A percentile compares a stretch with the other conserved stretches of the same genome.
phyloP scores from a whole-genome alignment of 139 green algal species.

The Ulvella scutata region DNA sequence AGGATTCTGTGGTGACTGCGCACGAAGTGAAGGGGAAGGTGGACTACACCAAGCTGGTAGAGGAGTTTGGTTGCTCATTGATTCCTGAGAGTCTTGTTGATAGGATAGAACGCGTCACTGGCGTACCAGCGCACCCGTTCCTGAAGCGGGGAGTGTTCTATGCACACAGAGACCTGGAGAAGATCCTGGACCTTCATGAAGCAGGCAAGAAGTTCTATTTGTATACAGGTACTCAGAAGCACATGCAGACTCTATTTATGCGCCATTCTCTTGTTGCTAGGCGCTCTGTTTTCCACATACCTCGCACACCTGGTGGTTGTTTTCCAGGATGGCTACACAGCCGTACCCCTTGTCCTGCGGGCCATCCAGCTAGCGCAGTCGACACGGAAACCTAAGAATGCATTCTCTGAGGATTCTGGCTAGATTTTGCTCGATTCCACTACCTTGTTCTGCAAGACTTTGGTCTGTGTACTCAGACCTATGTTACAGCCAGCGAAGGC shows the following conservation, averaged over 20 bases:
- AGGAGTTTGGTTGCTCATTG: slow-evolving; percentile 35
- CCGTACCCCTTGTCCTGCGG: too few species aligned
- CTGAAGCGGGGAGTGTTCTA: slow-evolving; percentile 88
- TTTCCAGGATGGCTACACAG: too few species aligned
- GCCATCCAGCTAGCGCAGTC: too few species aligned
- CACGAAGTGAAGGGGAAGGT: slow-evolving; percentile 58
- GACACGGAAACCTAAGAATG: too few species aligned
- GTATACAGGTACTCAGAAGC: slow-evolving; percentile 57
- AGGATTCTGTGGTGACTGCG: neutral
- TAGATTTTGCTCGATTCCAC: too few species aligned
- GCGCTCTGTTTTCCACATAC: too few species aligned
- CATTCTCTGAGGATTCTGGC: too few species aligned
- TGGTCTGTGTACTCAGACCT: too few species aligned
- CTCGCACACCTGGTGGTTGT: too few species aligned
- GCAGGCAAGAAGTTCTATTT: slow-evolving; percentile 89
- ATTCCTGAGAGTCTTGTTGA: slow-evolving; percentile 19
- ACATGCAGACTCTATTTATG: neutral
- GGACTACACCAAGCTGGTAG: slow-evolving; percentile 90
- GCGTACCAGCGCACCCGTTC: slow-evolving; percentile 73
- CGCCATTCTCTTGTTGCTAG: slow-evolving; percentile 22
- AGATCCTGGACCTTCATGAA: slow-evolving; percentile 86
- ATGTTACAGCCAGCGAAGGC: too few species aligned
- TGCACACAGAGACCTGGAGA: slow-evolving; percentile 76
- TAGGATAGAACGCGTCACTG: slow-evolving; percentile 62
- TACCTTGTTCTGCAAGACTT: too few species aligned